Evolutionary conservation across 2,329 filamentous ascomycete genomes (phyloP), one percentile per base, ranked within the genome.

Genomic region (Diaporthe destruens): DNA sequence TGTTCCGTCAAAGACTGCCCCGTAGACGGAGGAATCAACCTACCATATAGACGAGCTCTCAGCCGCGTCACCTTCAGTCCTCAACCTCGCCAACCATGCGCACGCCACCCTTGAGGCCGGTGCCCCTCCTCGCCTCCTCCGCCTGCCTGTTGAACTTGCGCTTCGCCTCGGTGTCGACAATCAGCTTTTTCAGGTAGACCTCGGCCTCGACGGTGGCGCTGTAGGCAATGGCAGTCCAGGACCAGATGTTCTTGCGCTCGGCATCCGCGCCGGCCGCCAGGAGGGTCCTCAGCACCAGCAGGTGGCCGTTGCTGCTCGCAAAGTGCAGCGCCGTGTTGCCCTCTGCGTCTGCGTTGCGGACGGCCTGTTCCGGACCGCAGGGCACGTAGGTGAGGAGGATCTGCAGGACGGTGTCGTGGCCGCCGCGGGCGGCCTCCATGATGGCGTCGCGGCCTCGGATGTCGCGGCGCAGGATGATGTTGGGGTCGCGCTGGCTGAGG

Each of bases 271-370:
- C 94, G 0, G 93, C 93, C 3, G 92, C 91, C 16, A 97, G 86
- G 69, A 97, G 85, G 47, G 94, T 92, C 55, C 94, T 87, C 70
- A 97, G 83, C 0, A 94, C 92, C 69, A 95, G 90, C 57, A 97
- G 82, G 76, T 96, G 93, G 1, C 94, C 94, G 77, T 93, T 93
- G 57, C 92, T 92, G 78, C 91, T 94, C 16, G 95, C 95, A 83
- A 96, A 95, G 82, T 97, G 94, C 55, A 97, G 85, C 0, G 94
- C 93, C 2, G 94, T 97, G 80, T 97, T 96, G n/a, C 94, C 94
- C 72, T 92, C 88, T 1, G 86, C 78, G 78, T 97, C 94, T 5
- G 86, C 85, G 39, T 87, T 84, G 57, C 85, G 85, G 8, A 93
- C 86, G 3, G 88, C 87, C 0, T 84, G 83, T 29, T 81, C 80